Percentiles rank a stretch among this genome's conserved stretches.
These are phyloP conservation scores for Cryptococcus sp. DNA, from an alignment of 1,284 basidiomycete genomes.

Conservation along the genomic window DNA sequence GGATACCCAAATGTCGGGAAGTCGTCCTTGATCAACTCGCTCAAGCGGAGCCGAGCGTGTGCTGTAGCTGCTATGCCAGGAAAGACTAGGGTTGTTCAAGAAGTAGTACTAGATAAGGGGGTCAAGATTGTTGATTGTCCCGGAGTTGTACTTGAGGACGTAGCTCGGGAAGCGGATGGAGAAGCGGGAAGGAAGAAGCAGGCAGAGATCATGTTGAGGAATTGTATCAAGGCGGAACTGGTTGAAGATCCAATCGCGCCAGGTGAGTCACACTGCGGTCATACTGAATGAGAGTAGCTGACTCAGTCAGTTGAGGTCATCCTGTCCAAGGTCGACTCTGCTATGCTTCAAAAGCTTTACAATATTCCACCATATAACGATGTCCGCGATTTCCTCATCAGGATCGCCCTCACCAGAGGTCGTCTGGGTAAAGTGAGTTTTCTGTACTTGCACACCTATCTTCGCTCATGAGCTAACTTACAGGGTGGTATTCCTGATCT, in stretches of 20 bases:
- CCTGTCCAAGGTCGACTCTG: conserved; percentile 61
- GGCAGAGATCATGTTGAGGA: conserved; percentile 75
- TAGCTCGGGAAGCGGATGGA: conserved; percentile 54
- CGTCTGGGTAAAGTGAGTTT: conserved; percentile 66
- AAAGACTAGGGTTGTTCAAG: conserved; percentile 92
- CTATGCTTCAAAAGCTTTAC: conserved; percentile 75
- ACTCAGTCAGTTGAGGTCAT: conserved; percentile 71
- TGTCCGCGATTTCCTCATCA: conserved; percentile 81
- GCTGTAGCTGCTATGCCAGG: conserved; percentile 93
- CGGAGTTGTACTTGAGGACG: conserved; percentile 73
- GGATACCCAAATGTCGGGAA: conserved; percentile 98
- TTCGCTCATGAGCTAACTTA: neutral
- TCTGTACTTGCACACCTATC: neutral
- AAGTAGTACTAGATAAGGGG: conserved; percentile 86
- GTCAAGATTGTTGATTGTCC: conserved; percentile 92
- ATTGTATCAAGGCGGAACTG: conserved; percentile 88
- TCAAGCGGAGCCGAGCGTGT: conserved; percentile 82
- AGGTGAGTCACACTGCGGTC: conserved; percentile 50
- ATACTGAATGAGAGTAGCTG: neutral
- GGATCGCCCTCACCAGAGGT: conserved; percentile 81
- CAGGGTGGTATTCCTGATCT: conserved; percentile 90
- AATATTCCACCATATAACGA: conserved; percentile 67
- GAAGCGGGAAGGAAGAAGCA: conserved; percentile 55
- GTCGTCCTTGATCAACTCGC: conserved; percentile 88
- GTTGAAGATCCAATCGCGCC: conserved; percentile 85